Conservation (phyloP, 2,329 filamentous ascomycete species). For the Setomelanomma holmii region DNA sequence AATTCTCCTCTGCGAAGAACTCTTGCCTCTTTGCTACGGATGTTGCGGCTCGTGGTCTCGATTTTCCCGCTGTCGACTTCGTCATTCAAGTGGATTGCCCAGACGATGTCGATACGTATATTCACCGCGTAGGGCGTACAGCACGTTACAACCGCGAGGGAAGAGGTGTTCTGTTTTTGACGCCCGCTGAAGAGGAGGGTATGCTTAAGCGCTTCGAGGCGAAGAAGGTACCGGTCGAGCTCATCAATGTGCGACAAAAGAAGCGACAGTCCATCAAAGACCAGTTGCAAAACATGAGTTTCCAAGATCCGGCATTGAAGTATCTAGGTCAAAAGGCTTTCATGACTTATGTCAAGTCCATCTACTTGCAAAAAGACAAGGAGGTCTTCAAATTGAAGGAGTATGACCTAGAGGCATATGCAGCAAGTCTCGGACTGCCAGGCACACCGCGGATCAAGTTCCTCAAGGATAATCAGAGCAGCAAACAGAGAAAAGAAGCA, state of each 20-base stretch:
- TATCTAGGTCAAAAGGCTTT: conserved; percentile 97
- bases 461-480: conserved; percentile 79
- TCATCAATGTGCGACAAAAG: conserved; percentile 84
- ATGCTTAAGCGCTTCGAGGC: conserved; percentile 85
- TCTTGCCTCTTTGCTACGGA: conserved; percentile 95
- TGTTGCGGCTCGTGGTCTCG: conserved; percentile 89
- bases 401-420: conserved; percentile 84
- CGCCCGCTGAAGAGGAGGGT: conserved; percentile 90
- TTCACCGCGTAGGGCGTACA: conserved; percentile 92
- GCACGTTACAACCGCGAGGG: conserved; percentile 92
- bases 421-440: conserved; percentile 83
- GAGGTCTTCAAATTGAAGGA: conserved; percentile 85
- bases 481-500: conserved; percentile 87
- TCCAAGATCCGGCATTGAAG: conserved; percentile 91
- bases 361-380: conserved; percentile 90
- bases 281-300: conserved; percentile 92
- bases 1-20: conserved; percentile 80
- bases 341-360: conserved; percentile 82
- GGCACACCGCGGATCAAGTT: conserved; percentile 94
- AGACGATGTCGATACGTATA: conserved; percentile 96
- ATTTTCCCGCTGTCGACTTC: conserved; percentile 97
- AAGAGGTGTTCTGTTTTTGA: conserved; percentile 86
- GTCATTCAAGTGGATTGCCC: conserved; percentile 98
- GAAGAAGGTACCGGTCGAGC: conserved; percentile 88
- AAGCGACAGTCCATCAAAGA: conserved; percentile 87